phyloP scores from a whole-genome alignment of 192 early-diverging fungal species.

The Haplosporangium gracile region DNA sequence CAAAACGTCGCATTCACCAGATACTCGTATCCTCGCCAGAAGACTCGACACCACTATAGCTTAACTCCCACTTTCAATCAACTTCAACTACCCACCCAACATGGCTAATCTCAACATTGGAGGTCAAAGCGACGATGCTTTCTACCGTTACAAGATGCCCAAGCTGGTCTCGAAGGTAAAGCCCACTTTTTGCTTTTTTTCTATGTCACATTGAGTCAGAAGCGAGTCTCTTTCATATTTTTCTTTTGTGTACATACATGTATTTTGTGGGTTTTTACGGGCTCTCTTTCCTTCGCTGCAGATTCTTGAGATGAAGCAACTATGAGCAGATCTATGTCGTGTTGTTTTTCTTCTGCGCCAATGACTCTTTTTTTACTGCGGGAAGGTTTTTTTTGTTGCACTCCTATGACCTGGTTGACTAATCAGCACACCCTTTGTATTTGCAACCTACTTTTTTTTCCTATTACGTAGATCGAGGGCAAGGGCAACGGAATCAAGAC shows the following conservation, averaged over 20 bases:
- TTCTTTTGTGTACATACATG: not conserved
- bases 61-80: constrained; percentile 12
- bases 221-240: not conserved
- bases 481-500: constrained; percentile 99
- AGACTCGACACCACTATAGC: constrained; percentile 55
- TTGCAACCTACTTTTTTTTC: not conserved
- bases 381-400: constrained; percentile 17
- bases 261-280: not conserved
- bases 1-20: constrained; percentile 54
- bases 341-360: not conserved
- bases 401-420: not conserved
- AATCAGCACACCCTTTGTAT: not conserved
- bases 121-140: constrained; percentile 91
- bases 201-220: not conserved
- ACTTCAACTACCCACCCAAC: constrained; percentile 41
- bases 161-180: constrained; percentile 79
- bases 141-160: constrained; percentile 99
- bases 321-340: not conserved
- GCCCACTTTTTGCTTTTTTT: not conserved
- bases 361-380: not conserved
- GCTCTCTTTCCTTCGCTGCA: not conserved
- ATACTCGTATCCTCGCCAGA: constrained; percentile 42
- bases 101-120: constrained; percentile 91
- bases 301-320: constrained; percentile 2
- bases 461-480: constrained; percentile 84